Percentiles rank a stretch among this genome's conserved stretches.
phyloP scores from a whole-genome alignment of 202 grass and related monocot genomes.

The Schoenoplectus tabernaemontani region DNA sequence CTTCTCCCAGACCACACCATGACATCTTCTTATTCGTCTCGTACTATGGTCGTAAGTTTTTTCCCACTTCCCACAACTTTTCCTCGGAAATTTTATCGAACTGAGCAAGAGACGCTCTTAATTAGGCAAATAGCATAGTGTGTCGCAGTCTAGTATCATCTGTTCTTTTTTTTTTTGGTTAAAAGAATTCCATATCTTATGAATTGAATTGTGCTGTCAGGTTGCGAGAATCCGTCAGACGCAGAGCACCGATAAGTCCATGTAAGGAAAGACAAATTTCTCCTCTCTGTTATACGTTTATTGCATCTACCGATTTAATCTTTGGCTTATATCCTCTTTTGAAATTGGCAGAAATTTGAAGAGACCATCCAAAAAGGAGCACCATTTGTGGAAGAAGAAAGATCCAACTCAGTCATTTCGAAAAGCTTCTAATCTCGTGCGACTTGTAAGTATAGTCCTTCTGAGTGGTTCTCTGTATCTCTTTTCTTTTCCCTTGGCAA shows the following conservation, averaged over 20 bases:
- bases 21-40: not conserved
- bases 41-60: not conserved
- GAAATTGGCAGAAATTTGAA: constrained; percentile 45
- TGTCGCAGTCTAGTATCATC: not conserved
- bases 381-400: constrained; percentile 93
- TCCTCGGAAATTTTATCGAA: not conserved
- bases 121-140: not conserved
- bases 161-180: not conserved
- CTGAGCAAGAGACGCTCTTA: not conserved
- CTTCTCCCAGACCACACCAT: not conserved
- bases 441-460: constrained; percentile 48
- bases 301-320: not conserved
- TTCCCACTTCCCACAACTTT: not conserved
- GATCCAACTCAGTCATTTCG: constrained; percentile 60
- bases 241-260: not conserved
- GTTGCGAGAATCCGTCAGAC: not conserved
- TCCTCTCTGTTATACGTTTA: not conserved
- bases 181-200: not conserved
- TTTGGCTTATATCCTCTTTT: constrained; percentile 8
- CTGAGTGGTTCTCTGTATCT: not conserved
- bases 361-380: constrained; percentile 47
- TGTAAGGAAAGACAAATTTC: not conserved
- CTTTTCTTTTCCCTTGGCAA: not conserved
- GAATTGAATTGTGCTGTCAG: not conserved
- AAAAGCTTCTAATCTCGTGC: constrained; percentile 70